Evolutionary conservation across 768 basidiomycete species (phyloP), one percentile per base, ranked within the genome.

Genomic region (Tulasnella sp.): DNA sequence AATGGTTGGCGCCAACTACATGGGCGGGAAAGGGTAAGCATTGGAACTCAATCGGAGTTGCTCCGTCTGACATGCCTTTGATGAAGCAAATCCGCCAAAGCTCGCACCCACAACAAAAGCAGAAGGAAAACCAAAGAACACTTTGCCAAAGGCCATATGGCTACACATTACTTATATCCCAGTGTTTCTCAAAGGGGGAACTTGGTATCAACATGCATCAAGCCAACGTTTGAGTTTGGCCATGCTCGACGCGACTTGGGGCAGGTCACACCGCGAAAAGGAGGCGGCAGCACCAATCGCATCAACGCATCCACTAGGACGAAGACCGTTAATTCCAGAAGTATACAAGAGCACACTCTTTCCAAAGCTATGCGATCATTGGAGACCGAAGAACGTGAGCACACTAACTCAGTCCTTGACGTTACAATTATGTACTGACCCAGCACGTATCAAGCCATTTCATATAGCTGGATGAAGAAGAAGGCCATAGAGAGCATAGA

Each of bases 1-100:
- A 10, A 53, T 53, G 51, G 51, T 38, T 17, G 51, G 51, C 23
- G 51, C 51, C 17, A 53, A 53, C n/a, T 53, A 53, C 51, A 53
- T 34, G 51, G 51, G 51, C 1, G 51, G 51, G 23, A 53, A 23
- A 38, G 51, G 51, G 51, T 53, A 21, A 53, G 51, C n/a, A 5
- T 7, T 9, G 7, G 23, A 17, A 17, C 29, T 34, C 17, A 8
- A 15, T 21, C 26, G 19, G 45, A 53, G 9, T 10, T 21, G 0
- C 51, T 19, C 34, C 2, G 15, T 10, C 24, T 23, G 27, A 1
- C 11, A 49, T 21, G 26, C 19, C 10, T 38, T n/a, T 19, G 45
- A n/a, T 53, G 17, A 34, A 53, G 52, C 32, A 32, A 41, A n/a
- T 38, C 52, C 42, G 52, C 52, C 15, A 53, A 53, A 38, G 52